Percentiles rank a stretch among this genome's conserved stretches.
phyloP scores from a whole-genome alignment of 768 basidiomycete genomes.

The Mycena galopus region DNA sequence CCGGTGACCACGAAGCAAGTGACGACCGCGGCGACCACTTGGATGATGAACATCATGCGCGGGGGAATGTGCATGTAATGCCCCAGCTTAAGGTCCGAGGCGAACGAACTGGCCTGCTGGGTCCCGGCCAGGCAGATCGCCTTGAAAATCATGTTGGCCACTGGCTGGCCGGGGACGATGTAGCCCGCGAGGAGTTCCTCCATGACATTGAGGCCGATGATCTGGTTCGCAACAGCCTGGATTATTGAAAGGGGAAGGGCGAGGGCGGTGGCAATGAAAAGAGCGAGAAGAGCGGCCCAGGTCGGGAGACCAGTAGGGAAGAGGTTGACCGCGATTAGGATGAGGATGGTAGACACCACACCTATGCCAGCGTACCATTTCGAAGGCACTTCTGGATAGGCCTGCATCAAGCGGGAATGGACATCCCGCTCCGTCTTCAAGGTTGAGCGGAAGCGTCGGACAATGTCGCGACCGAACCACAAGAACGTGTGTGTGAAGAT shows the following conservation, averaged over 20 bases:
- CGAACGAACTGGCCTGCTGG: conserved; percentile 73
- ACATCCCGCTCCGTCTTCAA: conserved; percentile 85
- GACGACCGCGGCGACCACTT: conserved; percentile 72
- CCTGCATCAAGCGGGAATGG: conserved; percentile 86
- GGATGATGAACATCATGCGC: conserved; percentile 79
- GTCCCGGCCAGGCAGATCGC: conserved; percentile 68
- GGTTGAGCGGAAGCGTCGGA: conserved; percentile 74
- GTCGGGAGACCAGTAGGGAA: conserved; percentile 84
- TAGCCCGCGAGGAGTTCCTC: conserved; percentile 85
- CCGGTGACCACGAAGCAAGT: conserved; percentile 69
- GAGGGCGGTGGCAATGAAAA: conserved; percentile 63
- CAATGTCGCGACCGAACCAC: conserved; percentile 43
- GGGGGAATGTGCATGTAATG: conserved; percentile 94
- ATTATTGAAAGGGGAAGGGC: conserved; percentile 82
- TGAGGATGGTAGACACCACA: conserved; percentile 64
- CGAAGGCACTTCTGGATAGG: conserved; percentile 80
- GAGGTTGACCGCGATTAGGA: conserved; percentile 78
- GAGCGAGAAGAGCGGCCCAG: conserved; percentile 76
- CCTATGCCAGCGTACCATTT: conserved; percentile 81
- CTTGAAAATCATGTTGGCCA: conserved; percentile 90
- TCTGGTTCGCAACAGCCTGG: conserved; percentile 90
- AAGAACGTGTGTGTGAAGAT: conserved; percentile 81
- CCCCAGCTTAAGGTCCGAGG: conserved; percentile 85
- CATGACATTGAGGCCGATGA: conserved; percentile 74
- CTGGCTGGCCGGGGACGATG: conserved; percentile 81